phyloP scores from a whole-genome alignment of 192 early-diverging fungal species.

The Coemansia sp. region DNA sequence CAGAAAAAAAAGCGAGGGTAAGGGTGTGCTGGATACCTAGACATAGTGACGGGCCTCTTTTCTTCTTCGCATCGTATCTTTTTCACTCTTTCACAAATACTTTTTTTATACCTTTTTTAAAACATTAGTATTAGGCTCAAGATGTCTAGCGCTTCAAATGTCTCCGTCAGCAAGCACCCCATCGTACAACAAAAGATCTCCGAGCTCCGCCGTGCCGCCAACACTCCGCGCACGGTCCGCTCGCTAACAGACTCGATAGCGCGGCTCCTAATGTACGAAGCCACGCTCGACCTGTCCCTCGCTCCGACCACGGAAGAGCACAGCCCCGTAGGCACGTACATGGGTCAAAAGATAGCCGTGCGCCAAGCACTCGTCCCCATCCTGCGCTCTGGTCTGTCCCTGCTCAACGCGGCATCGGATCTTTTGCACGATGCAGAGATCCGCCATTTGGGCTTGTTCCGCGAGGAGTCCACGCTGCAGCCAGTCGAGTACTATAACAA shows the following conservation, averaged over 20 bases:
- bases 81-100: not conserved
- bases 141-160: constrained; percentile 11
- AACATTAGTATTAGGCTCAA: no score
- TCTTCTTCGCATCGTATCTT: no score
- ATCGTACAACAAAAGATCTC: constrained; percentile 63
- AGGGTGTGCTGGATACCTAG: no score
- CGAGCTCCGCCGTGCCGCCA: constrained; percentile 57
- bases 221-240: constrained; percentile 56
- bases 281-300: constrained; percentile 54
- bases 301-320: constrained; percentile 21
- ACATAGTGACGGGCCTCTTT: no score
- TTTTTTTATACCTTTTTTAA: no score
- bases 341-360: constrained; percentile 32
- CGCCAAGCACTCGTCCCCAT: constrained; percentile 65
- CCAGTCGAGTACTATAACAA: constrained; percentile 97
- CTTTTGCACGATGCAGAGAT: constrained; percentile 73
- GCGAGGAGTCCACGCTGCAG: constrained; percentile 78
- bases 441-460: constrained; percentile 79
- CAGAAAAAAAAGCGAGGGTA: no score
- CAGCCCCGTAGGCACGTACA: constrained; percentile 58
- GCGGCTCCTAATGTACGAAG: constrained; percentile 66
- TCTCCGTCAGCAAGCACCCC: constrained; percentile 60
- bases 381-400: constrained; percentile 65
- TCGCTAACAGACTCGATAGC: constrained; percentile 61
- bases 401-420: constrained; percentile 60